Conservation (phyloP, 1,284 basidiomycete genomes). For the Rhodotorula sp. region DNA sequence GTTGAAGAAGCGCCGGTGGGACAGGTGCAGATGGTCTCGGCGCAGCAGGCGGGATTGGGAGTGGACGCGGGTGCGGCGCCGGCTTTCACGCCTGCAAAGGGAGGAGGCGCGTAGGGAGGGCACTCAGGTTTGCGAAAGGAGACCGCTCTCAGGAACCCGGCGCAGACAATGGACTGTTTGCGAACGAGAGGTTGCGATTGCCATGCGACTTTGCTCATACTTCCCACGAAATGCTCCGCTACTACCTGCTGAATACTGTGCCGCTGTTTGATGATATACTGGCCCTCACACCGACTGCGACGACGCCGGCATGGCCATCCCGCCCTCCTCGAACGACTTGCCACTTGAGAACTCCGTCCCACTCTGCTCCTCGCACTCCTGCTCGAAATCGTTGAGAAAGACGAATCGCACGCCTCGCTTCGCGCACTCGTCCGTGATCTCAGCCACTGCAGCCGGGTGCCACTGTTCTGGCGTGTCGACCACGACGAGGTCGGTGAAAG, state of each 20-base stretch:
- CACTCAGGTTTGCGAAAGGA: too few species aligned
- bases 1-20: background rate
- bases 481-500: conserved; percentile 1
- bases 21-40: background rate
- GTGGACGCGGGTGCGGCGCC: too few species aligned
- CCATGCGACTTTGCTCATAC: background rate
- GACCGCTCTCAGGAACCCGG: too few species aligned
- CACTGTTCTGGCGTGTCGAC: conserved; percentile 7
- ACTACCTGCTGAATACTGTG: background rate
- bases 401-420: background rate
- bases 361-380: conserved; percentile 1
- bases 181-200: background rate
- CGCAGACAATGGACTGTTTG: background rate
- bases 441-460: background rate
- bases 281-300: too few species aligned
- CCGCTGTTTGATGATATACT: too few species aligned
- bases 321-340: background rate
- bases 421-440: background rate
- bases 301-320: background rate
- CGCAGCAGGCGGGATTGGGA: background rate
- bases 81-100: too few species aligned
- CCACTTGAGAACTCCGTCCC: background rate
- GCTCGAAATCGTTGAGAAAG: conserved; percentile 9
- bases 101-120: too few species aligned
- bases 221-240: background rate